A percentile compares a stretch with the other conserved stretches of the same genome.
These are phyloP conservation scores for Penicillium decumbens DNA, from an alignment of 2,329 filamentous ascomycete genomes.

Conservation along the genomic window DNA sequence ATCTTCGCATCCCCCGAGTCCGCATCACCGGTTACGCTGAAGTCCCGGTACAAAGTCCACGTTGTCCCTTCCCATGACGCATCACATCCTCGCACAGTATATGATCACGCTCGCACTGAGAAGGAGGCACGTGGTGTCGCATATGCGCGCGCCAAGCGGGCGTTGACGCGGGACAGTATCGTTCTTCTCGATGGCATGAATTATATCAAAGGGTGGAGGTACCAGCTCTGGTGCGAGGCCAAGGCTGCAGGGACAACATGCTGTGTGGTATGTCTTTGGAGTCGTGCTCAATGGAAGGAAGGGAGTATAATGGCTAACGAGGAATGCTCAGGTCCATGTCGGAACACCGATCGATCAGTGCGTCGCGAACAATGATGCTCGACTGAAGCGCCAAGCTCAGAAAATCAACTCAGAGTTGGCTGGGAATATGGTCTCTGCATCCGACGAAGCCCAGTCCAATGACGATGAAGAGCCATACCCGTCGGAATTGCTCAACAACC, in stretches of 20 bases:
- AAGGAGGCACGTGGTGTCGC: slow-evolving; percentile 61
- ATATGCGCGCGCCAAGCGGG: slow-evolving; percentile 58
- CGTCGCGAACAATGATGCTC: slow-evolving; percentile 49
- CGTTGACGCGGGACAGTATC: slow-evolving; percentile 54
- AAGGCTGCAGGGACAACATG: slow-evolving; percentile 59
- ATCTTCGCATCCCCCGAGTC: slow-evolving; percentile 31
- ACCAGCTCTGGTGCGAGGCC: slow-evolving; percentile 64
- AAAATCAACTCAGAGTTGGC: not conserved
- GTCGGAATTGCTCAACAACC: slow-evolving; percentile 56
- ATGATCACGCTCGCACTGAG: slow-evolving; percentile 55
- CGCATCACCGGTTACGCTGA: slow-evolving; percentile 31
- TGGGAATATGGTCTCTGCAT: not conserved
- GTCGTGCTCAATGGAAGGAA: not conserved
- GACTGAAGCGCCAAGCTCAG: slow-evolving; percentile 22
- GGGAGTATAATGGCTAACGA: slow-evolving; percentile 2
- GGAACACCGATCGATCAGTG: slow-evolving; percentile 55
- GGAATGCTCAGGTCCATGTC: slow-evolving; percentile 48
- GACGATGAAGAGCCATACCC: slow-evolving; percentile 44
- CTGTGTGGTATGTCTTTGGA: slow-evolving; percentile 51
- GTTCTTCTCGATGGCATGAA: slow-evolving; percentile 62
- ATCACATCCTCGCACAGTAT: slow-evolving; percentile 48
- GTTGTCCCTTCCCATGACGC: slow-evolving; percentile 39
- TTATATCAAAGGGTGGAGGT: slow-evolving; percentile 65
- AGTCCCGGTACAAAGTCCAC: slow-evolving; percentile 44
- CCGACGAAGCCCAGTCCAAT: not conserved